Conservation (phyloP, 495 filamentous ascomycete genomes). For the Copromyces sp. region DNA sequence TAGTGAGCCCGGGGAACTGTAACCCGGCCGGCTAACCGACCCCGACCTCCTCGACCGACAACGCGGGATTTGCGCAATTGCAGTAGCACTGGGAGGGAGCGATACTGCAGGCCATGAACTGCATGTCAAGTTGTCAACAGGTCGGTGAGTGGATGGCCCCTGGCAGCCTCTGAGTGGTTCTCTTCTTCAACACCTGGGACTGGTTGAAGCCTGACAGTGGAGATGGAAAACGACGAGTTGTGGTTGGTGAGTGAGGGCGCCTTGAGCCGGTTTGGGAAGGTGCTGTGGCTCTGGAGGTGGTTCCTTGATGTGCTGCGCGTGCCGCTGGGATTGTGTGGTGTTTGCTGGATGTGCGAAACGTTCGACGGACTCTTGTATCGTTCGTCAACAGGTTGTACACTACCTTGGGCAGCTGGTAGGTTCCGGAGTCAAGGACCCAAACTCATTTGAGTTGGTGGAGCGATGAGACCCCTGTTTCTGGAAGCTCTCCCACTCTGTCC, state of each 20-base stretch:
- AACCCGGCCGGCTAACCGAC: not conserved
- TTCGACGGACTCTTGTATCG: not conserved
- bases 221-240: not conserved
- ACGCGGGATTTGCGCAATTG: not conserved
- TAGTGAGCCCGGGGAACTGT: not conserved
- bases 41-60: not conserved
- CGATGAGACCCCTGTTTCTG: not conserved
- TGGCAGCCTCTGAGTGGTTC: not conserved
- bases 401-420: not conserved
- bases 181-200: not conserved
- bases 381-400: not conserved
- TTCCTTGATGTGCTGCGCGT: not conserved
- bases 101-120: not conserved
- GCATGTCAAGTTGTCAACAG: slow-evolving; percentile 1
- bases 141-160: not conserved
- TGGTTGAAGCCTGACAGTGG: not conserved
- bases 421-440: not conserved
- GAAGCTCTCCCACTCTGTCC: not conserved
- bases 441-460: not conserved
- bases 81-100: not conserved
- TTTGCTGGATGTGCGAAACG: not conserved
- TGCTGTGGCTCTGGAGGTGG: not conserved
- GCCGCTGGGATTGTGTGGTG: not conserved
- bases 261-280: not conserved
- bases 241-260: not conserved